A percentile compares a stretch with the other conserved stretches of the same genome.
Evolutionary conservation across 768 basidiomycete genomes (phyloP).

Genomic region (Boletus reticulatus): DNA sequence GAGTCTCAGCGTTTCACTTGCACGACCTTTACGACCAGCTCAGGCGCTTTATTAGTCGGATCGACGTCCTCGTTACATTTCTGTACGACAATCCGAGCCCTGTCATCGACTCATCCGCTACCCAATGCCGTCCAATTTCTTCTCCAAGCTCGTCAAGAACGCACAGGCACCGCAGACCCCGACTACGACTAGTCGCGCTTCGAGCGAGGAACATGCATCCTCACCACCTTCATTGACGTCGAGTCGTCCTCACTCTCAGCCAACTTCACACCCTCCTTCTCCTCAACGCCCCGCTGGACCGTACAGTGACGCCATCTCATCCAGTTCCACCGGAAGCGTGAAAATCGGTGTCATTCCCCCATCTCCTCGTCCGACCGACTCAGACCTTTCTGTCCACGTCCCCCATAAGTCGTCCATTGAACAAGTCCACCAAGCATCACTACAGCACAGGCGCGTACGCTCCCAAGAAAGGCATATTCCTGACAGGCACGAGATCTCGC

Average conservation of each 20-base stretch:
- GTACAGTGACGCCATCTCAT: conserved; percentile 3
- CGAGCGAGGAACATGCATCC: not conserved
- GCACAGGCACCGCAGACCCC: conserved; percentile 12
- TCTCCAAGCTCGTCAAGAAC: conserved; percentile 30
- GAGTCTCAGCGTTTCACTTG: no score
- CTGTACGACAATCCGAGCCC: not conserved
- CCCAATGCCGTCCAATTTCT: conserved; percentile 29
- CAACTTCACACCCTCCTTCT: conserved; percentile 9
- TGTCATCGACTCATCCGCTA: not conserved
- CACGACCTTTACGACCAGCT: no score
- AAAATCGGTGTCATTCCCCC: conserved; percentile 33
- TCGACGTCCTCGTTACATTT: not conserved
- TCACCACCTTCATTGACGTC: not conserved
- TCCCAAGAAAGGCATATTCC: conserved; percentile 31
- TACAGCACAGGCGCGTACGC: conserved; percentile 29
- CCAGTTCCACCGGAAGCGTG: conserved; percentile 21
- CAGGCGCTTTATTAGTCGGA: not conserved
- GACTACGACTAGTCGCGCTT: not conserved
- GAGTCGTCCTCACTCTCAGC: conserved; percentile 8
- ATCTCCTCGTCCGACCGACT: conserved; percentile 20
- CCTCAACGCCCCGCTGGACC: not conserved
- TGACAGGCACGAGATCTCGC: conserved; percentile 33
- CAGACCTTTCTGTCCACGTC: conserved; percentile 12
- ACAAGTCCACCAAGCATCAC: conserved; percentile 11
- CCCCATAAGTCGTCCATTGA: conserved; percentile 14